Conservation (phyloP, 495 filamentous ascomycete species). For the Aspergillus indologenus region DNA sequence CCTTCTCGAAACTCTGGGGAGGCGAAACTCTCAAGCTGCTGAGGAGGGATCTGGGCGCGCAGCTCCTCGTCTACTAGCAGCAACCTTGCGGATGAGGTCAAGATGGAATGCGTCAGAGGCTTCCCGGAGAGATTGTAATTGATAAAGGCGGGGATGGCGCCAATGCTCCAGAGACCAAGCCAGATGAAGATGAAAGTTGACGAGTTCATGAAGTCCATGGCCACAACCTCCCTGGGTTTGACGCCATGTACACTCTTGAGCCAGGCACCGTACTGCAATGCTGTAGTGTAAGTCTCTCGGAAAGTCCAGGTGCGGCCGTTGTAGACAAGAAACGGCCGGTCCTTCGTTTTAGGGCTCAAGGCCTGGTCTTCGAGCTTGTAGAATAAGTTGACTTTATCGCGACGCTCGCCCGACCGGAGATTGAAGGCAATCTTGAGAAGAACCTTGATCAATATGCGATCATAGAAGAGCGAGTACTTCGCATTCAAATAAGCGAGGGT, state of each 20-base stretch:
- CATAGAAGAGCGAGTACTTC: constrained; percentile 62
- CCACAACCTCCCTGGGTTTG: constrained; percentile 76
- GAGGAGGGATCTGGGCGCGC: constrained; percentile 44
- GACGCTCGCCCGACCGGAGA: constrained; percentile 42
- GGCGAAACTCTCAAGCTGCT: constrained; percentile 43
- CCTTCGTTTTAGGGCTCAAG: constrained; percentile 49
- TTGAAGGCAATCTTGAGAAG: constrained; percentile 42
- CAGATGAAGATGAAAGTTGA: constrained; percentile 79
- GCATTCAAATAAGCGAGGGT: constrained; percentile 81
- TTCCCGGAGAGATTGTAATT: constrained; percentile 86
- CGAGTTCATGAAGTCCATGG: constrained; percentile 85
- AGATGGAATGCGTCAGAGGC: constrained; percentile 75
- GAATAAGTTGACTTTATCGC: constrained; percentile 70
- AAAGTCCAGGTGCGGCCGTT: constrained; percentile 76
- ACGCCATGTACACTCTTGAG: constrained; percentile 68
- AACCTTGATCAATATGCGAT: constrained; percentile 53
- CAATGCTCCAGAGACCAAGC: constrained; percentile 84
- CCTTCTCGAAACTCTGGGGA: constrained; percentile 43
- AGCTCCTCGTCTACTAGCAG: constrained; percentile 74
- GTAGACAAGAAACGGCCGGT: constrained; percentile 67
- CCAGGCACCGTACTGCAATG: constrained; percentile 79
- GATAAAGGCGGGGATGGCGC: constrained; percentile 86
- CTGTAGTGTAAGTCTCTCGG: constrained; percentile 71
- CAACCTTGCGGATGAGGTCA: constrained; percentile 63
- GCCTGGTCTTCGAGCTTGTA: constrained; percentile 74